Conservation (phyloP, 2,329 filamentous ascomycete genomes). For the Cladosporium sp. region DNA sequence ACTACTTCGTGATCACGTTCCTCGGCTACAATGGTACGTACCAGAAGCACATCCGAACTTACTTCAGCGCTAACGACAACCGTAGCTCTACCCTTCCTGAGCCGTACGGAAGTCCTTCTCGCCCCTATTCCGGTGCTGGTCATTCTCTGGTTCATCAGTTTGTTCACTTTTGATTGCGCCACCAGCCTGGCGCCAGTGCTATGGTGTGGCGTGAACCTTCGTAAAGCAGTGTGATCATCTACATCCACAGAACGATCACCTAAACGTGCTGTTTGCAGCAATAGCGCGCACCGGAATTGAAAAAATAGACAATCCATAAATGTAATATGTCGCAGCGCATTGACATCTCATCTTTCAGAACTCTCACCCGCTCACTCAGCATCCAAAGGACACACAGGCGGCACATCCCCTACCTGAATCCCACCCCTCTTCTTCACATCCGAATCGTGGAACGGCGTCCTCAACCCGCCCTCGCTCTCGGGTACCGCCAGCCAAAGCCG, state of each 20-base stretch:
- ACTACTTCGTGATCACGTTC: conserved; percentile 69
- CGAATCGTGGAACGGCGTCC: conserved; percentile 74
- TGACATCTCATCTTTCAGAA: not conserved
- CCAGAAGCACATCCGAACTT: not conserved
- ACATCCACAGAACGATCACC: not conserved
- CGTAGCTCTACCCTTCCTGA: conserved; percentile 62
- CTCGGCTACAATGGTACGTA: conserved; percentile 62
- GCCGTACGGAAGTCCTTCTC: conserved; percentile 66
- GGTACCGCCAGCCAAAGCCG: conserved; percentile 79
- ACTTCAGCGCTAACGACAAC: conserved; percentile 21
- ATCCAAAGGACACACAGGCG: conserved; percentile 71
- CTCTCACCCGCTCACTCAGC: conserved; percentile 58
- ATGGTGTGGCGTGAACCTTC: conserved; percentile 47
- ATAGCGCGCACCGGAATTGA: not conserved
- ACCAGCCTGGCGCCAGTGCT: conserved; percentile 53
- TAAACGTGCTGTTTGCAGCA: not conserved
- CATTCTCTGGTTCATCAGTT: conserved; percentile 57
- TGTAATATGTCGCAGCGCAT: not conserved
- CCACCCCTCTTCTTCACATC: conserved; percentile 81
- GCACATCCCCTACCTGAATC: conserved; percentile 77
- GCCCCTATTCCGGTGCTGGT: conserved; percentile 61
- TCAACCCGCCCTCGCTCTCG: conserved; percentile 78
- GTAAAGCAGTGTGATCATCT: conserved; percentile 26
- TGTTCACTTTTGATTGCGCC: conserved; percentile 54
- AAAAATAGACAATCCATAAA: not conserved